Conservation (phyloP, 2,329 filamentous ascomycete species). For the Aureobasidium pullulans region DNA sequence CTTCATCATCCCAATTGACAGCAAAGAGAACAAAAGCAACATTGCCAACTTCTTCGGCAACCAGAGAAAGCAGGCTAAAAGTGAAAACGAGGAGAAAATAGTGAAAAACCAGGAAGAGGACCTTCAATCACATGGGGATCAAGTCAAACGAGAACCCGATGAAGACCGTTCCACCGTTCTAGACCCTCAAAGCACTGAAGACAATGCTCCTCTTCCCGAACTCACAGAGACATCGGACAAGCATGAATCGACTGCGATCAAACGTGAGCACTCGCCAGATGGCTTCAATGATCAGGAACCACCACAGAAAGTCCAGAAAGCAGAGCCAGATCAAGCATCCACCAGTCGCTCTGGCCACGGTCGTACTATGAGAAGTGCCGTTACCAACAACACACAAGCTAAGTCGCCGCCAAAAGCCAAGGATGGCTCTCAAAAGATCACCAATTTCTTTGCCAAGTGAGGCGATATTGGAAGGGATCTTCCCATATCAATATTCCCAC, state of each 20-base stretch:
- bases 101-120: conserved; percentile 25
- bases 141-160: conserved; percentile 32
- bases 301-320: conserved; percentile 31
- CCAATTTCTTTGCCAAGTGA: conserved; percentile 49
- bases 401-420: conserved; percentile 38
- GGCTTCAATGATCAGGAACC: conserved; percentile 26
- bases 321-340: conserved; percentile 14
- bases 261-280: conserved; percentile 40
- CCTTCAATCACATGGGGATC: conserved; percentile 24
- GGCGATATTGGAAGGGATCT: neutral
- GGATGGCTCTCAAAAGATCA: conserved; percentile 50
- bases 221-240: conserved; percentile 21
- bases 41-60: conserved; percentile 89
- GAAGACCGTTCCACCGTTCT: conserved; percentile 35
- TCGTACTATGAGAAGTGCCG: conserved; percentile 49
- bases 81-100: conserved; percentile 26
- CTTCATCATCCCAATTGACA: conserved; percentile 77
- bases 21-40: conserved; percentile 81
- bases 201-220: conserved; percentile 46
- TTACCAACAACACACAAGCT: conserved; percentile 44
- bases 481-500: neutral
- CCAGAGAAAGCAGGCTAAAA: conserved; percentile 34
- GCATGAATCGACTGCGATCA: conserved; percentile 31
- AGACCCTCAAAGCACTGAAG: conserved; percentile 40
- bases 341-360: conserved; percentile 12